A percentile compares a stretch with the other conserved stretches of the same genome.
phyloP scores from a whole-genome alignment of 805 yeast species.

The Kodamaea kakaduensis region DNA sequence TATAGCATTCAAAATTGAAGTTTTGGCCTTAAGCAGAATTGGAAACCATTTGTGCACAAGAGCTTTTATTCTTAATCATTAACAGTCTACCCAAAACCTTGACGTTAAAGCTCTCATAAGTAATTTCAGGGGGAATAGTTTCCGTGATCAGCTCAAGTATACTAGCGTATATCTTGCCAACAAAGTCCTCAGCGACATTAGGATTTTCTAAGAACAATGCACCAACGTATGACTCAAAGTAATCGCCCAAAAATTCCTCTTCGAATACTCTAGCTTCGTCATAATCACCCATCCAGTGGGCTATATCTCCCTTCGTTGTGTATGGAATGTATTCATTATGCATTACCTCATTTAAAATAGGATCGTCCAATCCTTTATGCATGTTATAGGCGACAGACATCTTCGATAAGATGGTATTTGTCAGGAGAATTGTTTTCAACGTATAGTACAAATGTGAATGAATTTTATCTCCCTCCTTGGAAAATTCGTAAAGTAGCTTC shows the following conservation, averaged over 20 bases:
- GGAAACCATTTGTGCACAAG: too few species aligned
- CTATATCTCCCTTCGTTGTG: constrained; percentile 6
- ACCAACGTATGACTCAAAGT: constrained; percentile 42
- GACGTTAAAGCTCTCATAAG: constrained; percentile 29
- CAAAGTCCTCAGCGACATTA: constrained; percentile 31
- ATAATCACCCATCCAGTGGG: constrained; percentile 11
- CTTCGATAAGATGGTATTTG: constrained; percentile 36
- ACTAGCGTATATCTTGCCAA: constrained; percentile 27
- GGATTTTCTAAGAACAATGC: constrained; percentile 38
- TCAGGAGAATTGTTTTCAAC: constrained; percentile 31
- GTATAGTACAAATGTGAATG: constrained; percentile 19
- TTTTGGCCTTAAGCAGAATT: too few species aligned
- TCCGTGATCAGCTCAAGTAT: constrained; percentile 26
- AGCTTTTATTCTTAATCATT: constrained; percentile 9
- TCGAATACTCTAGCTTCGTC: constrained; percentile 26
- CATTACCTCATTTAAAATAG: constrained; percentile 19
- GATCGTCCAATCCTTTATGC: constrained; percentile 33
- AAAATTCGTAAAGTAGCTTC: constrained; percentile 28
- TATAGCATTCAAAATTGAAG: too few species aligned
- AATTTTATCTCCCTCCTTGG: constrained; percentile 12
- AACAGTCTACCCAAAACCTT: constrained; percentile 32
- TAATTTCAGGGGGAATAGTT: constrained; percentile 15
- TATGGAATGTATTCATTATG: constrained; percentile 27
- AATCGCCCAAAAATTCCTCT: constrained; percentile 41
- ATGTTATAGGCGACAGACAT: constrained; percentile 34